phyloP scores from a whole-genome alignment of 73 alveolate species.

The Tetrahymena thermophila region DNA sequence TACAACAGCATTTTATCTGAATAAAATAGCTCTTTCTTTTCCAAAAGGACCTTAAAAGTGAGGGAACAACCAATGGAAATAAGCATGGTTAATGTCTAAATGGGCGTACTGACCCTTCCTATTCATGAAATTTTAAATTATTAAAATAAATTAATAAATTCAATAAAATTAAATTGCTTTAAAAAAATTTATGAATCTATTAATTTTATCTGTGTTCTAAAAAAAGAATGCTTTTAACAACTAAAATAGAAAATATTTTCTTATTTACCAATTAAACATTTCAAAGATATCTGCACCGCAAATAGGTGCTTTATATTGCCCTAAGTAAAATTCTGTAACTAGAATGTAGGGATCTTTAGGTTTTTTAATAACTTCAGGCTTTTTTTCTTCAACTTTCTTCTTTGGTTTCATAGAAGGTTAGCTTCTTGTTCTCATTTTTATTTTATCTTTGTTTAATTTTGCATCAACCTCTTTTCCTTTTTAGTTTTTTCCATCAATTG shows the following conservation, averaged over 20 bases:
- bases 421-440: not conserved
- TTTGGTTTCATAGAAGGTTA: not conserved
- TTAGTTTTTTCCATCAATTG: not conserved
- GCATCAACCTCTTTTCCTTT: not conserved
- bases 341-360: not conserved
- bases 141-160: not conserved
- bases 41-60: not conserved
- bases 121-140: not conserved
- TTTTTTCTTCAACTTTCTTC: not conserved
- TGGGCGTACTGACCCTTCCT: not conserved
- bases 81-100: not conserved
- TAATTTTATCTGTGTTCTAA: too few species aligned
- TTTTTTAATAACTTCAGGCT: not conserved
- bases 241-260: not conserved
- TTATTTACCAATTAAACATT: not conserved
- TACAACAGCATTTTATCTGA: not conserved
- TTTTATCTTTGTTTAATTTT: not conserved
- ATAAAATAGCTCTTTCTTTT: not conserved
- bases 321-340: not conserved
- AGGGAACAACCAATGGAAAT: not conserved
- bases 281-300: not conserved
- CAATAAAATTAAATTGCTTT: not conserved
- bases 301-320: not conserved
- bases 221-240: too few species aligned
- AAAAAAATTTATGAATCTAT: not conserved